phyloP scores from a whole-genome alignment of 2,329 filamentous ascomycete species.

The Xylaria sp. region DNA sequence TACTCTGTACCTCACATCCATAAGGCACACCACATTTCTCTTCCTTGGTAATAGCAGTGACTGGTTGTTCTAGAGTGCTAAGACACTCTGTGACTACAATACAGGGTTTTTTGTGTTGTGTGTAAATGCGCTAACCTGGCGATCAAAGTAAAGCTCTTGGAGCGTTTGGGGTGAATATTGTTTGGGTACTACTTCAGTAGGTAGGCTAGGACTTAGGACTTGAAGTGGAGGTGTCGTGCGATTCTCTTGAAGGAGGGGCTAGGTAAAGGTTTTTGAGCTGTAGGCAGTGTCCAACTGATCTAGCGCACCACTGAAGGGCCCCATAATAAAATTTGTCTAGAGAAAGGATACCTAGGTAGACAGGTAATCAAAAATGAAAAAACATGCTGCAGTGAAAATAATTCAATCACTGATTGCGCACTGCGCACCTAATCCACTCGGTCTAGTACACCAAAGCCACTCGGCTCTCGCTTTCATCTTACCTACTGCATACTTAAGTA shows the following conservation, averaged over 20 bases:
- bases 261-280: conserved; percentile 27
- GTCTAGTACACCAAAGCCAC: conserved; percentile 1
- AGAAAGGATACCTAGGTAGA: not conserved
- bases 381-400: conserved; percentile 10
- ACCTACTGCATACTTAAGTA: not conserved
- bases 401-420: conserved; percentile 30
- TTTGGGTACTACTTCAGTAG: not conserved
- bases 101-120: not conserved
- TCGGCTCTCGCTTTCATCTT: not conserved
- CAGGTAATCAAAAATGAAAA: not conserved
- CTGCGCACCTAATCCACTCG: conserved; percentile 14
- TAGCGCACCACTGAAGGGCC: conserved; percentile 22
- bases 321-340: conserved; percentile 24
- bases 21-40: not conserved
- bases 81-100: not conserved
- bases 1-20: conserved; percentile 9
- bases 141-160: not conserved
- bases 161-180: not conserved
- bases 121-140: not conserved
- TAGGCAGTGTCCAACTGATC: conserved; percentile 13
- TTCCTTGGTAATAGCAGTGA: not conserved
- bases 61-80: not conserved
- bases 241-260: conserved; percentile 24
- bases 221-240: conserved; percentile 19
- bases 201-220: conserved; percentile 1